Evolutionary conservation across 2,329 filamentous ascomycete species (phyloP).

Genomic region (Fusarium subglutinans): DNA sequence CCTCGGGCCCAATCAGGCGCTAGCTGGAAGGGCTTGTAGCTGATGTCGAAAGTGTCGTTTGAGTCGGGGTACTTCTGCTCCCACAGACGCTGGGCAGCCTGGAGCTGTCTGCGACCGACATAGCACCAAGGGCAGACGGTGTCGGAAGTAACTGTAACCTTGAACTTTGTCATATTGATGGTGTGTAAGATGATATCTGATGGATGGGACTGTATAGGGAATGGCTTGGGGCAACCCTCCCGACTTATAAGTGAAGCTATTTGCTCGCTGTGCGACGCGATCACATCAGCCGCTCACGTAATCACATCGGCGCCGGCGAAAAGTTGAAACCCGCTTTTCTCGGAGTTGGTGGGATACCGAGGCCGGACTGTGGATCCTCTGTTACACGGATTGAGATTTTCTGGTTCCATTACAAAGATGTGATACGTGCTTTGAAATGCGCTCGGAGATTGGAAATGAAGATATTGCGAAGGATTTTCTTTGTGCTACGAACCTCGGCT

Average conservation of each 20-base stretch:
- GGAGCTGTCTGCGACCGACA: conserved; percentile 57
- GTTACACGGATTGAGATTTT: not conserved
- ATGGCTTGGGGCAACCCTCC: not conserved
- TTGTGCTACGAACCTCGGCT: not conserved
- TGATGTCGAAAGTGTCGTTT: conserved; percentile 67
- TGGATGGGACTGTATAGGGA: not conserved
- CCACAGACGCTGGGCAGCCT: conserved; percentile 56
- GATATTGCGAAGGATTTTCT: not conserved
- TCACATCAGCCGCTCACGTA: conserved; percentile 32
- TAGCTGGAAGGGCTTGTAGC: conserved; percentile 58
- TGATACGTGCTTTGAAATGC: conserved; percentile 11
- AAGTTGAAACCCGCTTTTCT: conserved; percentile 4
- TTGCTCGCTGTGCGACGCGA: conserved; percentile 3
- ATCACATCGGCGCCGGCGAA: conserved; percentile 6
- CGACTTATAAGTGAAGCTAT: conserved; percentile 17
- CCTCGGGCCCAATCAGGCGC: conserved; percentile 48
- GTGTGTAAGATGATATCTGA: not conserved
- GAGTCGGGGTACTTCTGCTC: conserved; percentile 51
- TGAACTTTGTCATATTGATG: conserved; percentile 66
- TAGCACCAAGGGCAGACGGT: conserved; percentile 64
- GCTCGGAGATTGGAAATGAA: not conserved
- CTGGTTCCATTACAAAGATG: not conserved
- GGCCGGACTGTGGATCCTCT: conserved; percentile 7
- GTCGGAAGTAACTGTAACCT: conserved; percentile 59
- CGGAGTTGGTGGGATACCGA: conserved; percentile 33